Conservation (phyloP, 805 yeast genomes). For the Schwanniomyces occidentalis region DNA sequence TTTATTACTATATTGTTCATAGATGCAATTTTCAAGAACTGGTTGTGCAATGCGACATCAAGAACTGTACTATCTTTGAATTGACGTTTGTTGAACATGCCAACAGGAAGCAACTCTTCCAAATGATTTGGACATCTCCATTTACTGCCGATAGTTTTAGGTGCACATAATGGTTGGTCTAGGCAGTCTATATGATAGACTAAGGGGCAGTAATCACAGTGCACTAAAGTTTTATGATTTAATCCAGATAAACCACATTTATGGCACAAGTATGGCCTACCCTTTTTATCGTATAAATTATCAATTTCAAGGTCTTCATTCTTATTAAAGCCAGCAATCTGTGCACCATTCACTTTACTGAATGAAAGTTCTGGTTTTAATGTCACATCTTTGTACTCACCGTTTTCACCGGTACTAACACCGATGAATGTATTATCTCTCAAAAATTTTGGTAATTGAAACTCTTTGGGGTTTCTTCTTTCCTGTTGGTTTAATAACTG, state of each 20-base stretch:
- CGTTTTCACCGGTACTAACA: slow-evolving; percentile 63
- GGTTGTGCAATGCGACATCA: slow-evolving; percentile 48
- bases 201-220: slow-evolving; percentile 81
- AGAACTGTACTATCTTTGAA: slow-evolving; percentile 51
- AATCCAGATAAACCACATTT: slow-evolving; percentile 74
- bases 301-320: slow-evolving; percentile 61
- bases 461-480: slow-evolving; percentile 45
- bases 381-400: slow-evolving; percentile 56
- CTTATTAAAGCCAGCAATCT: slow-evolving; percentile 37
- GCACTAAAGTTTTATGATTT: slow-evolving; percentile 54
- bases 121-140: slow-evolving; percentile 94
- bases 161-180: slow-evolving; percentile 68
- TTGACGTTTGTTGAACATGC: slow-evolving; percentile 41
- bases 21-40: slow-evolving; percentile 32
- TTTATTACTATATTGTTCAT: slow-evolving; percentile 32
- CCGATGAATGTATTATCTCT: slow-evolving; percentile 69
- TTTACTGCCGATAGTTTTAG: slow-evolving; percentile 71
- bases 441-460: slow-evolving; percentile 61
- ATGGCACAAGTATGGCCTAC: slow-evolving; percentile 70
- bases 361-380: slow-evolving; percentile 51
- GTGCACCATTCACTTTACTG: slow-evolving; percentile 30
- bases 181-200: slow-evolving; percentile 91
- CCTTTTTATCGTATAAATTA: slow-evolving; percentile 64
- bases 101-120: slow-evolving; percentile 46
- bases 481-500: slow-evolving; percentile 68